Conservation (phyloP, 495 filamentous ascomycete species). For the Parmelia sp. region DNA sequence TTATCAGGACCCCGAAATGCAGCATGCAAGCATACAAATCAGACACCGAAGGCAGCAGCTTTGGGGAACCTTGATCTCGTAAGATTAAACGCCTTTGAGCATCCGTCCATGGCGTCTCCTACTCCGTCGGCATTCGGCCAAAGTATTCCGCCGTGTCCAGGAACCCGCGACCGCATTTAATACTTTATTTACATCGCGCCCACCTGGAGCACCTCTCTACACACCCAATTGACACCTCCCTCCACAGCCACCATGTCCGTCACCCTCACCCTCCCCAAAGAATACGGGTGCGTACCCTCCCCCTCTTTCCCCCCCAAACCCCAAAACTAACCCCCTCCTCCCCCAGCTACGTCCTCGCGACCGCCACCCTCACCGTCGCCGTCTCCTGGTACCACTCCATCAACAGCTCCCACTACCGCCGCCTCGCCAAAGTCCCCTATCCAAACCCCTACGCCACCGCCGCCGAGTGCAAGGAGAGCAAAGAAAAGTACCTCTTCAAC, state of each 20-base stretch:
- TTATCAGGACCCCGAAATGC: too few relatives aligned
- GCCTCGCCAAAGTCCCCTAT: slow-evolving; percentile 49
- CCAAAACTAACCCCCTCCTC: not conserved
- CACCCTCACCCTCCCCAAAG: slow-evolving; percentile 35
- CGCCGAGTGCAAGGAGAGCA: slow-evolving; percentile 54
- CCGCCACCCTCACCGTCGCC: slow-evolving; percentile 53
- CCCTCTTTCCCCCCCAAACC: not conserved
- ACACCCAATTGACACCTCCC: too few relatives aligned
- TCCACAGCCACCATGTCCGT: slow-evolving; percentile 26
- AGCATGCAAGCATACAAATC: too few relatives aligned
- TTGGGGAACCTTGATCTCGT: too few relatives aligned
- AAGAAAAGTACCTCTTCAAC: slow-evolving; percentile 47
- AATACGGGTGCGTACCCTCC: slow-evolving; percentile 40
- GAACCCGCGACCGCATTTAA: too few relatives aligned
- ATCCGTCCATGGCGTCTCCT: too few relatives aligned
- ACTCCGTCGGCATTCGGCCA: too few relatives aligned
- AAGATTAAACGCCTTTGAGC: too few relatives aligned
- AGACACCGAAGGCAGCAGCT: too few relatives aligned
- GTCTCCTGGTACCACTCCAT: slow-evolving; percentile 41
- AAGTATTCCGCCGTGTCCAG: too few relatives aligned
- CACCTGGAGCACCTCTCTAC: too few relatives aligned
- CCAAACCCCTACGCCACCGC: slow-evolving; percentile 59
- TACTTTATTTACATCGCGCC: too few relatives aligned
- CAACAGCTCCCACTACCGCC: slow-evolving; percentile 44
- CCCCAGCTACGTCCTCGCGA: slow-evolving; percentile 51